A percentile compares a stretch with the other conserved stretches of the same genome.
phyloP scores from a whole-genome alignment of 352 stramenopile species.

The Globisporangium paddicum region DNA sequence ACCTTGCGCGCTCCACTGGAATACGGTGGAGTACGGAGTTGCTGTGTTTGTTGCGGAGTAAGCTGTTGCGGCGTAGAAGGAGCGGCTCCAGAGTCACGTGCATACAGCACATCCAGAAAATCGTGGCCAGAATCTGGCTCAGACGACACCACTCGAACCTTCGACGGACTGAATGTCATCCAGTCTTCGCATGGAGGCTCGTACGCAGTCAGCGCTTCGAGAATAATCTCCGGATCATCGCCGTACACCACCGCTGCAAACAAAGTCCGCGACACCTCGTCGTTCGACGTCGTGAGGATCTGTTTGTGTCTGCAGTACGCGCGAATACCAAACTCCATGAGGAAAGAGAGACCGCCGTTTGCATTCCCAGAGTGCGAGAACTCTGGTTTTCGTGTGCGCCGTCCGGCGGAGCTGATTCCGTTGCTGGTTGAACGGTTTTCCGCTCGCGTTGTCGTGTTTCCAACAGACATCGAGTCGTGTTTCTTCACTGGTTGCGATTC shows the following conservation, averaged over 20 bases:
- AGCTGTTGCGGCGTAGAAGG: not conserved
- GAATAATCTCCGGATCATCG: slow-evolving; percentile 33
- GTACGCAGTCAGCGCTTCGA: slow-evolving; percentile 34
- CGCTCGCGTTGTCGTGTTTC: not conserved
- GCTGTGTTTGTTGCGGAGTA: not conserved
- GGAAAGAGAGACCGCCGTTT: slow-evolving; percentile 19
- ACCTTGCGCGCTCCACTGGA: slow-evolving; percentile 9
- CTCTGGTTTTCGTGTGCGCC: slow-evolving; percentile 4
- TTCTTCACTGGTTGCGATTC: not conserved
- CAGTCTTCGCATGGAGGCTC: slow-evolving; percentile 37
- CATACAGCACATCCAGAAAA: slow-evolving; percentile 21
- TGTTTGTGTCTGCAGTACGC: slow-evolving; percentile 42
- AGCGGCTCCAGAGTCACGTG: not conserved
- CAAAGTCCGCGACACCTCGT: slow-evolving; percentile 28
- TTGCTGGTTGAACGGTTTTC: not conserved
- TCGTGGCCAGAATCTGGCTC: not conserved
- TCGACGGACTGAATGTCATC: slow-evolving; percentile 26
- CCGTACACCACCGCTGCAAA: slow-evolving; percentile 32
- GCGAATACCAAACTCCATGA: slow-evolving; percentile 31
- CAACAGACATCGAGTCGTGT: not conserved
- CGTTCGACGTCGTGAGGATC: slow-evolving; percentile 18
- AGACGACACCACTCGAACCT: not conserved
- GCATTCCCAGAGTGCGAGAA: slow-evolving; percentile 2
- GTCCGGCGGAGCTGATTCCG: not conserved
- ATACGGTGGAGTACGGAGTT: slow-evolving; percentile 1